Evolutionary conservation across 139 green algal genomes (phyloP), one percentile per base, ranked within the genome.

Genomic region (Volvox reticuliferus): DNA sequence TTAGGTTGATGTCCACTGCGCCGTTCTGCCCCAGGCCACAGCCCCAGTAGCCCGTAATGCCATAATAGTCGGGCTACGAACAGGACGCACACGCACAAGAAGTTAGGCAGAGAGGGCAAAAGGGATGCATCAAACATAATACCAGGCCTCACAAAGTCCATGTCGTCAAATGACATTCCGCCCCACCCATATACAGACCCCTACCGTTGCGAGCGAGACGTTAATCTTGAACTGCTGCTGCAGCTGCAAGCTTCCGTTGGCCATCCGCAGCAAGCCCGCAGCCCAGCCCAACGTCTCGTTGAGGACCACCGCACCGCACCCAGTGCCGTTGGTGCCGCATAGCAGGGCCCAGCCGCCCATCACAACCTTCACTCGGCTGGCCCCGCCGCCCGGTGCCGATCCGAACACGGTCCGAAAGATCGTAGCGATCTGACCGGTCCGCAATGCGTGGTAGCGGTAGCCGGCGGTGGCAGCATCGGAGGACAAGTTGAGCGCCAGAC

Each of bases 361-460:
- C 36, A 94, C 79, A 20, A 94, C 50, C 20, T 82, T 69, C 2
- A 88, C 24, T 21, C 85, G 91, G 26, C 50, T 20, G 14, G 77
- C 6, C 14, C 88, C 69, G 36, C 77, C 71, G 12, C 88, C 88
- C 17, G 68, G 63, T 17, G 63, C 81, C 36, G 73, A 36, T 28
- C 71, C 88, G 67, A 94, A 94, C 5, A 85, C 88, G 32, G 35
- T 76, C 0, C 37, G 33, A 77, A 94, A 94, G 76, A 91, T 91
- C 22, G n/a, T 50, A 0, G 21, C 88, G 77, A 94, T 92, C 35
- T 77, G 55, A 1, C 71, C 62, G 14, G 83, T 91, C 32, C 88
- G 65, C 77, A 89, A 62, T n/a, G 71, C 88, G 55, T 94, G 91
- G 91, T 94, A 94, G 33, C 84, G 84, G 77, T 92, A 91, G 50